A percentile compares a stretch with the other conserved stretches of the same genome.
These are phyloP conservation scores for Chlamydomonas sp. DNA, from an alignment of 139 green algal species.

Conservation along the genomic window DNA sequence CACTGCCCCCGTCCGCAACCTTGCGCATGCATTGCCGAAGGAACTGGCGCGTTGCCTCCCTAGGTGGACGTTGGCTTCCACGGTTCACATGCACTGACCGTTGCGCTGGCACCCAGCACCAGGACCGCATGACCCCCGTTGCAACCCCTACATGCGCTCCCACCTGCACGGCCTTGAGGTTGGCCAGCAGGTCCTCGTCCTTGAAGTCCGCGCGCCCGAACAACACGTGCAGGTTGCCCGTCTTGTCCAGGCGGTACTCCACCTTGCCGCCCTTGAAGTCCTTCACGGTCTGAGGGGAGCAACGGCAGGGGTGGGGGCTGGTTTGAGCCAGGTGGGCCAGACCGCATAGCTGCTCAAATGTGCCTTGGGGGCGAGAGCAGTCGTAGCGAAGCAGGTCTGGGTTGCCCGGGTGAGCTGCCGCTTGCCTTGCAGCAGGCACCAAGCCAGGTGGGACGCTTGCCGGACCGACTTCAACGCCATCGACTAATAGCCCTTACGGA, in stretches of 20 bases:
- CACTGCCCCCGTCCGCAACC: no score
- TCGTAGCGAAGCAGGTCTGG: background rate
- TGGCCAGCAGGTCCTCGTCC: slow-evolving; percentile 87
- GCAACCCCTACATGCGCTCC: background rate
- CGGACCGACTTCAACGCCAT: no score
- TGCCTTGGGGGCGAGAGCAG: no score
- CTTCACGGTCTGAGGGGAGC: slow-evolving; percentile 82
- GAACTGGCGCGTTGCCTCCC: no score
- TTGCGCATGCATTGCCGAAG: no score
- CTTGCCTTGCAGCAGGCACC: no score
- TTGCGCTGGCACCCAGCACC: no score
- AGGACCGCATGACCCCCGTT: background rate
- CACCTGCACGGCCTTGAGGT: slow-evolving; percentile 94
- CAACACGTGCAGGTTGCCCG: slow-evolving; percentile 96
- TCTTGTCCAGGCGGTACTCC: slow-evolving; percentile 98
- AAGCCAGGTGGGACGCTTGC: no score
- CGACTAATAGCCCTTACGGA: no score
- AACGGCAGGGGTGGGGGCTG: background rate
- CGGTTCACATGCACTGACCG: no score
- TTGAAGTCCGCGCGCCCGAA: slow-evolving; percentile 94
- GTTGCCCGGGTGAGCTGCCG: background rate
- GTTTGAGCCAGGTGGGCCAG: background rate
- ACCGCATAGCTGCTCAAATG: background rate
- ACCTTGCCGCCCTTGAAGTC: slow-evolving; percentile 99
- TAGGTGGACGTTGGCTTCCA: no score